These are phyloP conservation scores for Penicillium canariense DNA, from an alignment of 495 filamentous ascomycete genomes.

Conservation along the genomic window DNA sequence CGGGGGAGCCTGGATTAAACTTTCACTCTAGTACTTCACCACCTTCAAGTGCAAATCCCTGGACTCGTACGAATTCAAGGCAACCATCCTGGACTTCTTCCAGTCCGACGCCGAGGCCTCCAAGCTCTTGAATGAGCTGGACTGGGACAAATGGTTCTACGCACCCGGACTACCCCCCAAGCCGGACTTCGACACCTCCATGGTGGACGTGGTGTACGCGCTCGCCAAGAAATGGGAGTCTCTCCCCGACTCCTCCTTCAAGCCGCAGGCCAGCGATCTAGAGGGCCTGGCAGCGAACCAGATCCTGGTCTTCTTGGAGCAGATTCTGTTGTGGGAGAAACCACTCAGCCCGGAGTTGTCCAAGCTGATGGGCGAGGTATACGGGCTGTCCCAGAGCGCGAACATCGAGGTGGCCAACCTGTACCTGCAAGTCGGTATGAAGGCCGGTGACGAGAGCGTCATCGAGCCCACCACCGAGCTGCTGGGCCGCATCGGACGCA, in stretches of 20 bases:
- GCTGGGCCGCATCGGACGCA: slow-evolving; percentile 78
- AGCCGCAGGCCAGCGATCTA: slow-evolving; percentile 66
- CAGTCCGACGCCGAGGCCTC: slow-evolving; percentile 60
- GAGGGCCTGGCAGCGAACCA: slow-evolving; percentile 77
- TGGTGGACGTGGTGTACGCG: slow-evolving; percentile 80
- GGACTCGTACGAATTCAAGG: slow-evolving; percentile 89
- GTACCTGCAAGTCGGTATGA: slow-evolving; percentile 75
- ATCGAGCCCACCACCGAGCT: slow-evolving; percentile 70
- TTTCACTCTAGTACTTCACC: slow-evolving; percentile 66
- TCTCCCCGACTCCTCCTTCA: slow-evolving; percentile 50
- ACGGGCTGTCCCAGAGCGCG: slow-evolving; percentile 63
- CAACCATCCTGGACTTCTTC: slow-evolving; percentile 84
- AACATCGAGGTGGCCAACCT: slow-evolving; percentile 84
- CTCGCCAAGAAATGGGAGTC: slow-evolving; percentile 77
- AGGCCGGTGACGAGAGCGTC: slow-evolving; percentile 62
- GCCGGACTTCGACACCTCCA: slow-evolving; percentile 82
- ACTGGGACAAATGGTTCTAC: slow-evolving; percentile 90
- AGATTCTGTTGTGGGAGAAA: slow-evolving; percentile 59
- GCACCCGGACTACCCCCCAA: slow-evolving; percentile 82
- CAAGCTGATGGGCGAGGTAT: slow-evolving; percentile 66
- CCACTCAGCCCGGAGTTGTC: slow-evolving; percentile 62
- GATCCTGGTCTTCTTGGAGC: slow-evolving; percentile 83
- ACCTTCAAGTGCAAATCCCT: slow-evolving; percentile 76
- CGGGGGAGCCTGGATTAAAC: slow-evolving; percentile 10
- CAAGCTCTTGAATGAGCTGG: slow-evolving; percentile 64